A percentile compares a stretch with the other conserved stretches of the same genome.
Evolutionary conservation across 331 rosid species (phyloP).

Genomic region (Telfairia occidentalis): DNA sequence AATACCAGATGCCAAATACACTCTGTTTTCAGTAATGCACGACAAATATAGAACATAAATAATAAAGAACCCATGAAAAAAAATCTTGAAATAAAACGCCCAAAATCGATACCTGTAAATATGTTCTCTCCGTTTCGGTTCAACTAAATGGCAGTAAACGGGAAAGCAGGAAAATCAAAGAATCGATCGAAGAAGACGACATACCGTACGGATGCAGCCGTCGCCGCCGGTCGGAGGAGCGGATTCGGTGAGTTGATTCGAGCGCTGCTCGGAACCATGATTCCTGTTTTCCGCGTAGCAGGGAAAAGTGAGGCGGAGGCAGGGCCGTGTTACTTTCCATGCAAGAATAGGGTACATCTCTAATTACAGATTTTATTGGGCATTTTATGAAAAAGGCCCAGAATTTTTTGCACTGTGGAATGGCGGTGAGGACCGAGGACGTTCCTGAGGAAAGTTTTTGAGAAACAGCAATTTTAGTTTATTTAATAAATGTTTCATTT

Average conservation of each 20-base stretch:
- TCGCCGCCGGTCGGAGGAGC: neutral
- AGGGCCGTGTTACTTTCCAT: conserved; percentile 21
- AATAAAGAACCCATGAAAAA: neutral
- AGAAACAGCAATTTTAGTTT: too few relatives aligned
- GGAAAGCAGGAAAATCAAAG: neutral
- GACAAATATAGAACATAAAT: neutral
- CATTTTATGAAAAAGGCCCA: neutral
- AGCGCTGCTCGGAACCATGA: neutral
- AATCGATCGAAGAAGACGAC: neutral
- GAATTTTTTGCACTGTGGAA: neutral
- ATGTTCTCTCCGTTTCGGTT: neutral
- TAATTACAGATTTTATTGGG: conserved; percentile 2
- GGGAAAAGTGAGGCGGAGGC: neutral
- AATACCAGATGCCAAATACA: neutral
- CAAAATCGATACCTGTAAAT: neutral
- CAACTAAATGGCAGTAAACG: neutral
- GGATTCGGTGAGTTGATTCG: neutral
- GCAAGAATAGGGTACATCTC: conserved; percentile 19
- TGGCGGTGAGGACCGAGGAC: too few relatives aligned
- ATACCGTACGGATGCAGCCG: neutral
- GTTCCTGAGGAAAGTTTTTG: too few relatives aligned
- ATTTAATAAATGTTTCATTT: too few relatives aligned
- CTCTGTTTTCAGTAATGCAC: neutral
- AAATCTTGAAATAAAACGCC: neutral
- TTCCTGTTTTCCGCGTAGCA: neutral